Evolutionary conservation across 371 early-diverging fungal species (phyloP), one percentile per base, ranked within the genome.

Genomic region (Mucor velutinosus): DNA sequence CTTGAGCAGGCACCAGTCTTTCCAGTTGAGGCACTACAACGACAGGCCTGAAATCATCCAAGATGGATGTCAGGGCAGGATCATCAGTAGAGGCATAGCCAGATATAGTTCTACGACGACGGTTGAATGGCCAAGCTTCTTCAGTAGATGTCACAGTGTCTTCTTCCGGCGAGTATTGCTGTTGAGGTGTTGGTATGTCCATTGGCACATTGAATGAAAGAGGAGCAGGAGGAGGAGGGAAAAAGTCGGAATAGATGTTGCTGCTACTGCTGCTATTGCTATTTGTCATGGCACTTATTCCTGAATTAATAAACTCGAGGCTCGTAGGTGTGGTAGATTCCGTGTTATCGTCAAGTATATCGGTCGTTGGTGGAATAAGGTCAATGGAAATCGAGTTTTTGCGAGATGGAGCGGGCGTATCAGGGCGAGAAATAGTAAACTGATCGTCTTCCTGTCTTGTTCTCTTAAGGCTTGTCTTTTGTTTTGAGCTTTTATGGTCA

Each of bases 401-500:
- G 7, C 69, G 58, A 29, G 69, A 69, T 14, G 62, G 27, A 25
- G 58, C 63, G 23, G 71, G 71, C 3, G 71, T 70, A 25, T 70
- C 61, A 14, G 69, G 69, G 1, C 58, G 58, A 15, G 62, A 62
- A 23, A 43, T 35, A 14, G n/a, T 51, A n/a, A 45, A 17, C 17
- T 29, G 45, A 27, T 58, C 49, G 6, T 60, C 39, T n/a, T 66
- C 30, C 39, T 83, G 78, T 45, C 80, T 80, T 23, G 77, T 64
- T 17, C 83, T 73, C 45, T 86, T 85, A 79, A 82, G 49, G 76
- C 76, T 67, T 69, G 75, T 61, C 71, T 77, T 79, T 51, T 78
- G 76, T 56, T 78, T 77, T 25, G 72, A 71, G 11, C 91, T 88
- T 71, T 96, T 96, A 82, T 96, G 96, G 74, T 96, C 96, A 71